phyloP scores from a whole-genome alignment of 352 stramenopile species.

The Globisporangium parvum region DNA sequence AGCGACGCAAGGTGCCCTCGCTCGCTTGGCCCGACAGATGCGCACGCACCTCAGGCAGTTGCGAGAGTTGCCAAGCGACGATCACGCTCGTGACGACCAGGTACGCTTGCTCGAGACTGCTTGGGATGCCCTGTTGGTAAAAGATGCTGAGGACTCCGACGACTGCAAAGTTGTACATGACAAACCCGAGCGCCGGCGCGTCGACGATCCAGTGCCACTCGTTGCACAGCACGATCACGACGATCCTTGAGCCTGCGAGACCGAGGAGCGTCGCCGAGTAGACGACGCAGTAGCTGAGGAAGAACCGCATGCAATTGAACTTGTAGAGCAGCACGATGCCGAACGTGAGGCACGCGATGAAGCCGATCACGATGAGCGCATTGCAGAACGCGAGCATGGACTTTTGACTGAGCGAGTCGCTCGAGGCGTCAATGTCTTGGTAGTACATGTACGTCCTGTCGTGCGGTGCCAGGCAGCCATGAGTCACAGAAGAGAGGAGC shows the following conservation, averaged over 20 bases:
- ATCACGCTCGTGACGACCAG: conserved; percentile 92
- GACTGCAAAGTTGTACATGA: conserved; percentile 89
- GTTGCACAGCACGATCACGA: conserved; percentile 51
- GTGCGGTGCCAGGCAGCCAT: not conserved
- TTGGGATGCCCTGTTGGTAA: conserved; percentile 78
- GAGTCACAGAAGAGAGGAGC: not conserved
- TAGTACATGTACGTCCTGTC: conserved; percentile 76
- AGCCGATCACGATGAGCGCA: conserved; percentile 69
- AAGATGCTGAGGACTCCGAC: conserved; percentile 85
- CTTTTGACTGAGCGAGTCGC: conserved; percentile 31
- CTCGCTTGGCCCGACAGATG: too few relatives aligned
- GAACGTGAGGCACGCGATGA: conserved; percentile 77
- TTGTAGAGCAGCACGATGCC: conserved; percentile 82
- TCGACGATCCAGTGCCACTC: conserved; percentile 51
- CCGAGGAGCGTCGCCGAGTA: conserved; percentile 67
- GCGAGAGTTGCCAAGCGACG: conserved; percentile 94
- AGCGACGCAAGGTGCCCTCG: not conserved
- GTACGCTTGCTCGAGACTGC: conserved; percentile 85
- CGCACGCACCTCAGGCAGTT: conserved; percentile 91
- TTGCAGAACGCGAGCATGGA: conserved; percentile 64
- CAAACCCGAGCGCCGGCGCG: conserved; percentile 38
- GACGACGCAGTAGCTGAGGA: conserved; percentile 71
- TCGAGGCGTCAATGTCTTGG: conserved; percentile 55
- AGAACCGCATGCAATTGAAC: conserved; percentile 69
- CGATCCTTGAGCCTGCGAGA: conserved; percentile 63